Base-by-base conservation (phyloP, 345 rosid species). In the Citrus sp. region DNA sequence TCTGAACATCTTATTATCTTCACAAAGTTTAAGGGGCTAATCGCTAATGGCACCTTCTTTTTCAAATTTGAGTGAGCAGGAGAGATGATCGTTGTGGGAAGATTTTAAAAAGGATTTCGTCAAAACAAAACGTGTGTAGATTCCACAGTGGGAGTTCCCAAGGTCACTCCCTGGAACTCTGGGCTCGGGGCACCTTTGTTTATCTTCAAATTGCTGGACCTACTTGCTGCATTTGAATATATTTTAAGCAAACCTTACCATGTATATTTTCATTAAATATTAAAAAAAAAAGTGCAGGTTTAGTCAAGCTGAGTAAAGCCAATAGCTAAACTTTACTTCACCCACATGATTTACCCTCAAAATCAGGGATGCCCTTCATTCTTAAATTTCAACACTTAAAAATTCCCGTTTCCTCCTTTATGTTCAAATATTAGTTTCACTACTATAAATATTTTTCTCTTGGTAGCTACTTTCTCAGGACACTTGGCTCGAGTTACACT, bases 111-210 rank as follows among this genome's bases (percentile, higher is more conserved):
- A 18, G 32, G 21, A 25, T 19, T 59, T 77, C 34, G 64, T 74
- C 63, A 51, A 78, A 80, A 55, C 78, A 70, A 75, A 80, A 85
- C 86, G 84, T 82, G 86, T 25, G 68, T 59, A 77, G 86, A 86
- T 82, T 82, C 88, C 77, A 51, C 32, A 25, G 9, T 42, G 67
- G 67, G 64, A 72, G 65, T 76, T 84, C 78, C 79, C 87, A 42
- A 86, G 83, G 86, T 72, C 80, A 77, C 74, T 73, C 30, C 87
- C 67, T 84, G 22, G 87, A 74, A 72, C 79, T 76, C 76, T 75
- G 86, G 72, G 82, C 81, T 70, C 73, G 68, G 78, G 30, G 38
- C 74, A 51, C 4, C 81, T 24, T 35, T 78, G 5, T 79, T 73
- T 69, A 56, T 7, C 51, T 70, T 35, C 34, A 35, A 54, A 3